Base-by-base conservation (phyloP, 331 rosid genomes). In the Phaseolus coccineus region DNA sequence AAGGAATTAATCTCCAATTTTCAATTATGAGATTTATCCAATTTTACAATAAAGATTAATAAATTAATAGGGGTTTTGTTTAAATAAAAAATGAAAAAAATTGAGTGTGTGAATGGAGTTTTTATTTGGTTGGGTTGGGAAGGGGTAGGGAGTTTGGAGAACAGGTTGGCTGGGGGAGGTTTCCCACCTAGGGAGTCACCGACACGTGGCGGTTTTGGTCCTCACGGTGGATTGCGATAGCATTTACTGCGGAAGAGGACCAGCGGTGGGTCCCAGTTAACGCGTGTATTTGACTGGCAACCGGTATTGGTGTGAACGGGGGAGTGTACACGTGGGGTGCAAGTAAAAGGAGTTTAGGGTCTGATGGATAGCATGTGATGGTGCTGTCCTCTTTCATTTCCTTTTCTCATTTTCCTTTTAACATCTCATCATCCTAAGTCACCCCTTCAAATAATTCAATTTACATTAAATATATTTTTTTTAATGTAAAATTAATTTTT, bases 251-350 rank as follows among this genome's bases (percentile, higher is more conserved):
- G 39, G 50, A 28, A 63, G 46, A 68, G 87, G 80, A 81, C 81
- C 64, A 80, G 2, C 2, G 1, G 7, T 28, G 82, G 77, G 89
- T 39, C 82, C 86, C 88, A 80, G 24, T 50, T 5, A 2, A 90
- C 96, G 97, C 94, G 97, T 71, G 73, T 19, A 77, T 87, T 85
- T 90, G 93, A 95, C 97, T 66, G 91, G 92, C 69, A 66, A 86
- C 90, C 92, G 91, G 96, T 71, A 72, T 59, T 58, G 5, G 87
- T 83, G 89, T 86, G 89, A 86, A 86, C 62, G 4, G 19, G 58
- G 40, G 70, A 42, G 22, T 39, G 76, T 46, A 55, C 82, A 85
- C 84, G 89, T 82, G 82, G 82, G 56, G 3, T 56, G 76, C 39
- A 4, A 65, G 57, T 69, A 39, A 73, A 78, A 31, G 80, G 28